phyloP scores from a whole-genome alignment of 352 stramenopile genomes.

The Pseudoperonospora humuli region DNA sequence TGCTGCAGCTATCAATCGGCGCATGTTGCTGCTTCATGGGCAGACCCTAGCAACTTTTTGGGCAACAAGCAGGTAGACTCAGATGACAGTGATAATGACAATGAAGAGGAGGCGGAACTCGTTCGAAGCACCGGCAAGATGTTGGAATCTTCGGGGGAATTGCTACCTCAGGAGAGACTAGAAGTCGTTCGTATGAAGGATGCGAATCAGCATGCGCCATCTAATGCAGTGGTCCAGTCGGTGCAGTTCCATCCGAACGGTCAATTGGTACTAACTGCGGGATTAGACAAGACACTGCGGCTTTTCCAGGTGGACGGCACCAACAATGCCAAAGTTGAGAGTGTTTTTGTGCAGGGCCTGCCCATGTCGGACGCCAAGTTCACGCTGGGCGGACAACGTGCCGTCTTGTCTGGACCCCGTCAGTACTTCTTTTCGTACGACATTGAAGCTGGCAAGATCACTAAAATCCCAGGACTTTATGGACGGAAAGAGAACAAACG shows the following conservation, averaged over 20 bases:
- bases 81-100: slow-evolving; percentile 54
- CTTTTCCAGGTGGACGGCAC: slow-evolving; percentile 90
- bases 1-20: slow-evolving; percentile 45
- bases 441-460: slow-evolving; percentile 86
- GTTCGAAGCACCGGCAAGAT: slow-evolving; percentile 53
- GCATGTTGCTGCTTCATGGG: slow-evolving; percentile 55
- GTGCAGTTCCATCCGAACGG: slow-evolving; percentile 87
- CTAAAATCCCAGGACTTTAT: slow-evolving; percentile 86
- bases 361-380: slow-evolving; percentile 86
- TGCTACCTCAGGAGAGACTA: slow-evolving; percentile 53
- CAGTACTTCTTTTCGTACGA: slow-evolving; percentile 97
- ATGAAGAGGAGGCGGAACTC: slow-evolving; percentile 47
- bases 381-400: slow-evolving; percentile 60
- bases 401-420: slow-evolving; percentile 89
- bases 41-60: slow-evolving; percentile 65
- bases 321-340: slow-evolving; percentile 84
- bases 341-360: slow-evolving; percentile 86
- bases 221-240: slow-evolving; percentile 77
- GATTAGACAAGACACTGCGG: slow-evolving; percentile 89
- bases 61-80: slow-evolving; percentile 18
- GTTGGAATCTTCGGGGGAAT: slow-evolving; percentile 39
- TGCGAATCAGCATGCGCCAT: slow-evolving; percentile 85
- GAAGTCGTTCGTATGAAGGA: slow-evolving; percentile 83
- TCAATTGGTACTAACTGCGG: slow-evolving; percentile 83
- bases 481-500: slow-evolving; percentile 89